These are phyloP conservation scores for Sugiyamaella xylanicola DNA, from an alignment of 1,139 yeast genomes.

Conservation along the genomic window DNA sequence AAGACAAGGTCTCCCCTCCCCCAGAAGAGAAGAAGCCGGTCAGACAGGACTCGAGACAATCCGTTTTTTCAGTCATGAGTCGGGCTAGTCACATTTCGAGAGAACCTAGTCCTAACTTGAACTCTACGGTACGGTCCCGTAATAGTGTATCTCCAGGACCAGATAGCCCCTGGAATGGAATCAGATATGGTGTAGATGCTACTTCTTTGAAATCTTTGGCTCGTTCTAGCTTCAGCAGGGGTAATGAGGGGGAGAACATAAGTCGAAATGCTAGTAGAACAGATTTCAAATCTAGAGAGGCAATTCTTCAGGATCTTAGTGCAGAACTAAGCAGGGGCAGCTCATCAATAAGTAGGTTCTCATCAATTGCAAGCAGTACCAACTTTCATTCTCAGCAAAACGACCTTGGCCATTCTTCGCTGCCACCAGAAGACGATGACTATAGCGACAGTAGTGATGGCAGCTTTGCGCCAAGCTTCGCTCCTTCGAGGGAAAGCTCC, in stretches of 20 bases:
- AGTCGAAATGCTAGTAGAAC: conserved; percentile 5
- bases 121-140: not conserved
- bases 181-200: conserved; percentile 7
- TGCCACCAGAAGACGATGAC: conserved; percentile 1
- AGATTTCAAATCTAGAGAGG: conserved; percentile 20
- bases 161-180: conserved; percentile 15
- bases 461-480: conserved; percentile 14
- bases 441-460: conserved; percentile 19
- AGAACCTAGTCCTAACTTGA: conserved; percentile 8
- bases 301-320: conserved; percentile 35
- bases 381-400: too few relatives aligned
- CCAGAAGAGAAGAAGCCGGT: conserved; percentile 2
- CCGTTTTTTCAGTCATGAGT: not conserved
- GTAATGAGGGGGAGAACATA: not conserved
- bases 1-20: conserved; percentile 23
- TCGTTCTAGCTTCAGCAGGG: conserved; percentile 9
- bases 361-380: conserved; percentile 12
- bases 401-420: too few relatives aligned
- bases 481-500: conserved; percentile 14
- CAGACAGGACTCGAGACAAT: conserved; percentile 5
- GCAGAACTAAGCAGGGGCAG: conserved; percentile 30
- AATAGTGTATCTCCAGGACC: conserved; percentile 5
- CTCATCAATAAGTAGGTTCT: conserved; percentile 5
- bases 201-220: conserved; percentile 9
- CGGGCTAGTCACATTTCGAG: conserved; percentile 1